phyloP scores from a whole-genome alignment of 148 eudicot species.

The Amaranthus cruentus region DNA sequence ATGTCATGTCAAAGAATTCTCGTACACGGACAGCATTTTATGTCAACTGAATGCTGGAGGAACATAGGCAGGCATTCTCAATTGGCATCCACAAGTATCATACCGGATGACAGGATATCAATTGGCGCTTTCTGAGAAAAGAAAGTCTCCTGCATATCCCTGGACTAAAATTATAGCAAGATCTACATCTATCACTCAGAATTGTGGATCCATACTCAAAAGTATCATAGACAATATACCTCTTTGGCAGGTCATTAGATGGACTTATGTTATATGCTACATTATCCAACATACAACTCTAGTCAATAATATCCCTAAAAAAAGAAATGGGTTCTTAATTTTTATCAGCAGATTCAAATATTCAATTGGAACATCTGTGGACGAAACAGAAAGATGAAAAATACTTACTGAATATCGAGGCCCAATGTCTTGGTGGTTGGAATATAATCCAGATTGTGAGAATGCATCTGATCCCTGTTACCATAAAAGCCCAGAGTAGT shows the following conservation, averaged over 20 bases:
- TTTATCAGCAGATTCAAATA: background rate
- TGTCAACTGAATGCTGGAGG: background rate
- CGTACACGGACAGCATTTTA: too few species aligned
- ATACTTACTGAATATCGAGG: conserved; percentile 87
- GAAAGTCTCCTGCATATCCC: background rate
- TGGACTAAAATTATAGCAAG: background rate
- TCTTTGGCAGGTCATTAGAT: conserved; percentile 6
- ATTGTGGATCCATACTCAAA: background rate
- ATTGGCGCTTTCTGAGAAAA: background rate
- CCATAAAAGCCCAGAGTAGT: background rate
- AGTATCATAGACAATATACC: background rate
- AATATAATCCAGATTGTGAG: conserved; percentile 94
- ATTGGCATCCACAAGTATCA: background rate
- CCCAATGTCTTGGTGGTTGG: conserved; percentile 98
- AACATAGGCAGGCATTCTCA: background rate
- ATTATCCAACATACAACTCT: background rate
- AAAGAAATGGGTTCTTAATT: background rate
- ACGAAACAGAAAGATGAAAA: conserved; percentile 18
- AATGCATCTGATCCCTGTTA: conserved; percentile 90
- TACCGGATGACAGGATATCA: background rate
- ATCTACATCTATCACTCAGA: background rate
- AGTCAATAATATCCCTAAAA: background rate
- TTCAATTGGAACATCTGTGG: background rate
- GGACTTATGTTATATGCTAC: background rate
- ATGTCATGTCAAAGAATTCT: background rate